Conservation (phyloP, 345 rosid genomes). For the Pelargonium nanum region DNA sequence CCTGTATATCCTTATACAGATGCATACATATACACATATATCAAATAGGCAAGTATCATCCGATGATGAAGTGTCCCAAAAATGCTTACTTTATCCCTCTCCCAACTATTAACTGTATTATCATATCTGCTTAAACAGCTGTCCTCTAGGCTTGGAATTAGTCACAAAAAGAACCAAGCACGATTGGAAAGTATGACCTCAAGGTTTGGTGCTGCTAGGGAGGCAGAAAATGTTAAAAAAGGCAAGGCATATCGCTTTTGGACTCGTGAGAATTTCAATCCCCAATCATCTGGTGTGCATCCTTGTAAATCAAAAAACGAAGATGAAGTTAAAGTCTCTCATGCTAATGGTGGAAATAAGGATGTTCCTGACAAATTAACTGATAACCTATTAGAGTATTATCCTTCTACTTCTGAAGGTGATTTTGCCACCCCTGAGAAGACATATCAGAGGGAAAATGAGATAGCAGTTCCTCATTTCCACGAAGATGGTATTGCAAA, state of each 20-base stretch:
- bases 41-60: background rate
- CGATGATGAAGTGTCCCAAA: background rate
- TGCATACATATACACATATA: background rate
- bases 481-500: conserved; percentile 19
- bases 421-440: conserved; percentile 27
- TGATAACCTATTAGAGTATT: conserved; percentile 19
- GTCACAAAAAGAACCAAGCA: conserved; percentile 56
- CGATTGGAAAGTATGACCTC: conserved; percentile 45
- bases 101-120: background rate
- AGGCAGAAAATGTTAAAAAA: conserved; percentile 54
- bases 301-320: conserved; percentile 20
- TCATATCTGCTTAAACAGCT: conserved; percentile 30
- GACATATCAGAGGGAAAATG: conserved; percentile 20
- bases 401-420: conserved; percentile 25
- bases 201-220: conserved; percentile 56
- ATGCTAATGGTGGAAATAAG: conserved; percentile 18
- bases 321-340: conserved; percentile 18
- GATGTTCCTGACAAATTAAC: conserved; percentile 21
- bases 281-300: conserved; percentile 30
- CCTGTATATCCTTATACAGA: background rate
- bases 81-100: background rate
- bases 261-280: conserved; percentile 47
- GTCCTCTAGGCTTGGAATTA: conserved; percentile 63
- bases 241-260: conserved; percentile 58
- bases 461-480: conserved; percentile 23